Evolutionary conservation across 352 stramenopile species (phyloP).

Genomic region (Globisporangium nunn): DNA sequence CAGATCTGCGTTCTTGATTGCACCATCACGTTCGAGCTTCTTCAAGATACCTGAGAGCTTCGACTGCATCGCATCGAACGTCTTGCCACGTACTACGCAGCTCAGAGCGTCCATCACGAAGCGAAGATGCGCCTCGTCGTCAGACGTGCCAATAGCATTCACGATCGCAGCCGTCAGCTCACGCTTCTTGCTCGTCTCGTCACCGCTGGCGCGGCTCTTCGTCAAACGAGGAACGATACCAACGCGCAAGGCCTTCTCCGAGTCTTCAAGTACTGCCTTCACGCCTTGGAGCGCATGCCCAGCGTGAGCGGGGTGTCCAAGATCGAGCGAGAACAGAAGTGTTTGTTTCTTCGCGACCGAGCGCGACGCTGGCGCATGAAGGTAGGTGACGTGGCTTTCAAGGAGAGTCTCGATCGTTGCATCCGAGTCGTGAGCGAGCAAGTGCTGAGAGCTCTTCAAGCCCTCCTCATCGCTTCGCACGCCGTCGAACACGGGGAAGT

Average conservation of each 20-base stretch:
- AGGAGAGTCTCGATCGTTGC: constrained; percentile 43
- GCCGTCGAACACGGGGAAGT: constrained; percentile 52
- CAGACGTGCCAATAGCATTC: constrained; percentile 39
- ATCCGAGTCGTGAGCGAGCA: constrained; percentile 61
- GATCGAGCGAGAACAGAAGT: constrained; percentile 47
- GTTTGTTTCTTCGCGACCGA: constrained; percentile 64
- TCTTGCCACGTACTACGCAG: constrained; percentile 51
- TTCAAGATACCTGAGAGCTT: constrained; percentile 46
- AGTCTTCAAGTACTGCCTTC: constrained; percentile 62
- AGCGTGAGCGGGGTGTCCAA: constrained; percentile 43
- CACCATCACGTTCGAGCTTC: constrained; percentile 16
- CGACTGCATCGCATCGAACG: constrained; percentile 30
- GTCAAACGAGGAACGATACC: constrained; percentile 46
- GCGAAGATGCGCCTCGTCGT: constrained; percentile 41
- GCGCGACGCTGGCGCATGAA: constrained; percentile 45
- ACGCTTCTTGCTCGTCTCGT: constrained; percentile 7
- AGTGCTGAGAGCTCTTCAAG: constrained; percentile 17
- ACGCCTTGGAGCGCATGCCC: constrained; percentile 47
- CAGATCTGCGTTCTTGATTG: constrained; percentile 1
- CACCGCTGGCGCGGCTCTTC: neutral
- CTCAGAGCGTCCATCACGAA: constrained; percentile 49
- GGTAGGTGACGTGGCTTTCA: constrained; percentile 38
- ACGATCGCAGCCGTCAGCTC: constrained; percentile 41
- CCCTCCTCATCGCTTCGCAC: constrained; percentile 4
- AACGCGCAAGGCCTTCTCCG: constrained; percentile 50